These are phyloP conservation scores for Pichia gijzeniarum DNA, from an alignment of 805 yeast genomes.

Conservation along the genomic window DNA sequence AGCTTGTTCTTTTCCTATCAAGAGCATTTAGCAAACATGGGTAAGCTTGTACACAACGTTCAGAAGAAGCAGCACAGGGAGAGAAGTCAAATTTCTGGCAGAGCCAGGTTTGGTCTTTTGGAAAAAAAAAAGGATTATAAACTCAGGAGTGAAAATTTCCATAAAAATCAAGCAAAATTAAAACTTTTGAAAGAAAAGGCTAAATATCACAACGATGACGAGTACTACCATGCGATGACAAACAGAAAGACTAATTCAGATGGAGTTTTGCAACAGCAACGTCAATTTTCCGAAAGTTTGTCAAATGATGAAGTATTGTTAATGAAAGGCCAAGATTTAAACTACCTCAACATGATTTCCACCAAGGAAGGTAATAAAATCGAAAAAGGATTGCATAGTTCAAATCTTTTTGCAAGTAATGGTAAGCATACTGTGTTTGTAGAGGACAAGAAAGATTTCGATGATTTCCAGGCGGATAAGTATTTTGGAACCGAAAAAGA, in stretches of 20 bases:
- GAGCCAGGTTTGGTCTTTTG: constrained; percentile 73
- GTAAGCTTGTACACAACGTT: constrained; percentile 76
- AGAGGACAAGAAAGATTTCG: constrained; percentile 50
- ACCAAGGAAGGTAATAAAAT: constrained; percentile 62
- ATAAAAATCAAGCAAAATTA: constrained; percentile 54
- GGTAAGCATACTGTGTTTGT: constrained; percentile 87
- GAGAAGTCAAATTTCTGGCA: constrained; percentile 75
- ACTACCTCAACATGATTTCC: constrained; percentile 73
- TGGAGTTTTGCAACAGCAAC: constrained; percentile 62
- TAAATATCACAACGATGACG: constrained; percentile 79
- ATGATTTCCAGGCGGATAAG: constrained; percentile 54
- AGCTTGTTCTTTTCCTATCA: no score
- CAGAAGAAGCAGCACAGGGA: constrained; percentile 97
- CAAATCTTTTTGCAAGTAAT: constrained; percentile 43
- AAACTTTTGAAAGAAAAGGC: constrained; percentile 72
- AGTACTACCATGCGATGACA: constrained; percentile 92
- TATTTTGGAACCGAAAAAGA: constrained; percentile 66
- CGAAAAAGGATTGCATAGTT: constrained; percentile 44
- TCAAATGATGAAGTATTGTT: constrained; percentile 72
- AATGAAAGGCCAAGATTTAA: constrained; percentile 84
- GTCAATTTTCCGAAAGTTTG: constrained; percentile 51
- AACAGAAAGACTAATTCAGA: constrained; percentile 55
- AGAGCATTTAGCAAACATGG: constrained; percentile 43
- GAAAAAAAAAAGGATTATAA: constrained; percentile 88
- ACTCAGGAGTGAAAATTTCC: constrained; percentile 50